These are phyloP conservation scores for Prosopis cineraria DNA, from an alignment of 306 rosid genomes.

Conservation along the genomic window DNA sequence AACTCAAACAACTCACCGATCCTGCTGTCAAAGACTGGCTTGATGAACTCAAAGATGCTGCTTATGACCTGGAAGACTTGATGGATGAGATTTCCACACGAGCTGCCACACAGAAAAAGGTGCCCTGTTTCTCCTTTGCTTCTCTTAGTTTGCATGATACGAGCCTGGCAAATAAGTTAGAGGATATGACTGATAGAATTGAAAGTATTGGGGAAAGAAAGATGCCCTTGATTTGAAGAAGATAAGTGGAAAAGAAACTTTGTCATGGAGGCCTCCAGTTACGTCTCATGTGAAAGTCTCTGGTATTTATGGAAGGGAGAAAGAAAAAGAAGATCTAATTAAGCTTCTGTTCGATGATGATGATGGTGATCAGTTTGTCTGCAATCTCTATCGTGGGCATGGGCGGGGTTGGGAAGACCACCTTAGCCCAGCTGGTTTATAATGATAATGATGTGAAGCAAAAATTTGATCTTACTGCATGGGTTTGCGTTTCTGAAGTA, in stretches of 20 bases:
- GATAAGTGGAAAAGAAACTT: background rate
- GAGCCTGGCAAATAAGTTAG: background rate
- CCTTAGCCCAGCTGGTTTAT: constrained; percentile 8
- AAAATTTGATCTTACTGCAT: background rate
- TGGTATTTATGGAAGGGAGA: background rate
- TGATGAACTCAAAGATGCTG: background rate
- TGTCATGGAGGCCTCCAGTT: background rate
- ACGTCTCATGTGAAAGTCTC: background rate
- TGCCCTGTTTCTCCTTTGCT: background rate
- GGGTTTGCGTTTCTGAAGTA: background rate
- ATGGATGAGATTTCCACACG: constrained; percentile 23
- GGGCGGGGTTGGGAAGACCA: constrained; percentile 8
- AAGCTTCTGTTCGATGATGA: background rate
- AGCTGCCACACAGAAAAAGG: background rate
- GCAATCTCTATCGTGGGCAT: background rate
- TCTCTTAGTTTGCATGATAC: background rate
- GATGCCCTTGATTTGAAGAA: background rate
- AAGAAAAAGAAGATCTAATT: background rate
- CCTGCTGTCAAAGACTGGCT: background rate
- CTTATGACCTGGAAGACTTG: background rate
- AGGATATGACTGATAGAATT: background rate
- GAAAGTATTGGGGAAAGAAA: background rate
- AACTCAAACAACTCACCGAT: constrained; percentile 21
- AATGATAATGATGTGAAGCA: constrained; percentile 10
- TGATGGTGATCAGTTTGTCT: background rate